A percentile compares a stretch with the other conserved stretches of the same genome.
Evolutionary conservation across 2,329 filamentous ascomycete genomes (phyloP).

Genomic region (Harringtonia lauricola): DNA sequence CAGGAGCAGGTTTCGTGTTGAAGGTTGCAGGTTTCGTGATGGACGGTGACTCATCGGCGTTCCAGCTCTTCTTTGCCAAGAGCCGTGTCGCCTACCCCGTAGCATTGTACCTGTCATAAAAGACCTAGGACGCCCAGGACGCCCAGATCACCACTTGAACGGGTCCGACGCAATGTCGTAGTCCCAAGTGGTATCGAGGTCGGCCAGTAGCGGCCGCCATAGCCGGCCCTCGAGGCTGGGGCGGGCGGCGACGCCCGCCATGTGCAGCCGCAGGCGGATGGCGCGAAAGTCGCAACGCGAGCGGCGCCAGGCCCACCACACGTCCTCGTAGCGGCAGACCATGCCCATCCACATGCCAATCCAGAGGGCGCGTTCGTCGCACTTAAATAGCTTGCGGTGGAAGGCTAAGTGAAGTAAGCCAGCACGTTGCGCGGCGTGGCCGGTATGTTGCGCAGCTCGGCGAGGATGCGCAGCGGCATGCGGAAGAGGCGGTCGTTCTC

Average conservation of each 20-base stretch:
- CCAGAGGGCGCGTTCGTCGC: constrained; percentile 15
- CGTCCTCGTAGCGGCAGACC: constrained; percentile 12
- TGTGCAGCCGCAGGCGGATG: constrained; percentile 14
- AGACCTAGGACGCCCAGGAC: no score
- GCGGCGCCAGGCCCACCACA: constrained; percentile 14
- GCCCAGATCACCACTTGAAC: no score
- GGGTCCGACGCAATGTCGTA: no score
- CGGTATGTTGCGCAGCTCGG: constrained; percentile 9
- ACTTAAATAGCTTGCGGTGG: constrained; percentile 8
- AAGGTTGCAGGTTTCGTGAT: no score
- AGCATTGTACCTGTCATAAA: no score
- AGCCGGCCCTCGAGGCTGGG: constrained; percentile 10
- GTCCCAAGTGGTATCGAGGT: constrained; percentile 12
- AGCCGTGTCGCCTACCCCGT: no score
- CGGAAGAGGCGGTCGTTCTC: constrained; percentile 11
- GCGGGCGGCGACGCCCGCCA: constrained; percentile 7
- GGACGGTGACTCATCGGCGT: no score
- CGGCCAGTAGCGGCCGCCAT: constrained; percentile 10
- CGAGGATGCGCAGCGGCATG: constrained; percentile 10
- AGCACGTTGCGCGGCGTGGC: constrained; percentile 9
- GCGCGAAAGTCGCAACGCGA: constrained; percentile 14
- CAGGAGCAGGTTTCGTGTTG: no score
- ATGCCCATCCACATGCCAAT: constrained; percentile 17
- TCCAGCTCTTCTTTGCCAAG: no score
- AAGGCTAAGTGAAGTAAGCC: constrained; percentile 10